Base-by-base conservation (phyloP, 1,139 yeast genomes). In the Debaryomyces fabryi region DNA sequence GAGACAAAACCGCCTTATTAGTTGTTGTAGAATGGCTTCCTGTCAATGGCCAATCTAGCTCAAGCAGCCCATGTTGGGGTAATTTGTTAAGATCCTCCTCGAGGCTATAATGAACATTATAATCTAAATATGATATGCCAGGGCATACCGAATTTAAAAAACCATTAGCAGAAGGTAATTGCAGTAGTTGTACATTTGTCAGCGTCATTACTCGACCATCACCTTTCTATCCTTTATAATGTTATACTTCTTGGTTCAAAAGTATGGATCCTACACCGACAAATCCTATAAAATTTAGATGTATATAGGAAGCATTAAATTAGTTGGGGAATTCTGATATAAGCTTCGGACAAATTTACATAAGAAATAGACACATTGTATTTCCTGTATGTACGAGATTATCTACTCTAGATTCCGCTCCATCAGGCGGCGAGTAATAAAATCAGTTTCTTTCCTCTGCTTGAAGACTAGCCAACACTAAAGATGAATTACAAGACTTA, bases 61-160 rank as follows among this genome's bases (percentile, higher is more conserved):
- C 45, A 5, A 42, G 35, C 18, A 45, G 34, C 16, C 49, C 48
- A 15, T 30, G 42, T 44, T 40, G 49, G 48, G 30, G 27, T 15
- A 18, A 15, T 21, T 37, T 21, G 21, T 27, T 25, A 15, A 46
- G 25, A 36, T 52, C 49, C 23, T 35, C 39, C 15, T 58, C 59
- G 39, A 72, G 58, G 1, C 52, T 42, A 49, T 67, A 73, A 48
- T 70, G 73, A 23, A 65, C 62, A 53, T 75, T 75, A 15, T 69
- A 68, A 36, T 70, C 74, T 38, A 74, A 59, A 33, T 55, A 58
- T 13, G 60, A 54, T 43, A 66, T 63, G 0, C 78, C 78, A 0
- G 80, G 80, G 45, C 75, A 67, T 1, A 72, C 75, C 9, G 76
- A 61, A 47, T 65, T 66, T 29, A 75, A 62, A 49, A 71, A 75